These are phyloP conservation scores for Plasmodium blacklocki DNA, from an alignment of 169 alveolate genomes.

Conservation along the genomic window DNA sequence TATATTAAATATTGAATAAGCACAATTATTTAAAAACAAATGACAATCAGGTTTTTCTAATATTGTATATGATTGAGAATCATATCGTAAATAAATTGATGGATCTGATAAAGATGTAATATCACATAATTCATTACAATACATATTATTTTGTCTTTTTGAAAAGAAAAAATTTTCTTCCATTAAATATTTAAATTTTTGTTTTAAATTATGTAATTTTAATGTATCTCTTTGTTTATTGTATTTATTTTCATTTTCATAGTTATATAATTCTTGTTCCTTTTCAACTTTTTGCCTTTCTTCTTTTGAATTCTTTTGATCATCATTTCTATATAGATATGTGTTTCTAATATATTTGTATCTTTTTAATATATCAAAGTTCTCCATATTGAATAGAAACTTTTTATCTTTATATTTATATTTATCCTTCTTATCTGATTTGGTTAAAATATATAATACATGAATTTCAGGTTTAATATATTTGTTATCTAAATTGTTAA, in stretches of 20 bases:
- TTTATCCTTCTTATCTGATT: slow-evolving; percentile 16
- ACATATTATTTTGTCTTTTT: slow-evolving; percentile 41
- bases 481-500: slow-evolving; percentile 62
- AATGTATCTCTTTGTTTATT: slow-evolving; percentile 14
- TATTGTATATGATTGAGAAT: slow-evolving; percentile 56
- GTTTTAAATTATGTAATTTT: slow-evolving; percentile 34
- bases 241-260: slow-evolving; percentile 2
- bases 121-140: slow-evolving; percentile 49
- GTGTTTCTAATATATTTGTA: slow-evolving; percentile 33
- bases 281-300: background rate
- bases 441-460: slow-evolving; percentile 57
- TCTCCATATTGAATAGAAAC: slow-evolving; percentile 33
- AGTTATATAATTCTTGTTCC: too few species aligned
- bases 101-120: slow-evolving; percentile 41
- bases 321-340: background rate
- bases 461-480: slow-evolving; percentile 61
- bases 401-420: slow-evolving; percentile 25
- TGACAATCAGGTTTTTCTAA: slow-evolving; percentile 70
- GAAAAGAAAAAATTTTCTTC: slow-evolving; percentile 70
- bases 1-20: slow-evolving; percentile 63
- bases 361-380: slow-evolving; percentile 69
- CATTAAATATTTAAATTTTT: slow-evolving; percentile 47
- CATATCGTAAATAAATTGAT: slow-evolving; percentile 64
- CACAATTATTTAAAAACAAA: slow-evolving; percentile 63
- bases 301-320: slow-evolving; percentile 2